Percentiles rank a stretch among this genome's conserved stretches.
These are phyloP conservation scores for Aciculoconidium aculeatum DNA, from an alignment of 805 yeast genomes.

Conservation along the genomic window DNA sequence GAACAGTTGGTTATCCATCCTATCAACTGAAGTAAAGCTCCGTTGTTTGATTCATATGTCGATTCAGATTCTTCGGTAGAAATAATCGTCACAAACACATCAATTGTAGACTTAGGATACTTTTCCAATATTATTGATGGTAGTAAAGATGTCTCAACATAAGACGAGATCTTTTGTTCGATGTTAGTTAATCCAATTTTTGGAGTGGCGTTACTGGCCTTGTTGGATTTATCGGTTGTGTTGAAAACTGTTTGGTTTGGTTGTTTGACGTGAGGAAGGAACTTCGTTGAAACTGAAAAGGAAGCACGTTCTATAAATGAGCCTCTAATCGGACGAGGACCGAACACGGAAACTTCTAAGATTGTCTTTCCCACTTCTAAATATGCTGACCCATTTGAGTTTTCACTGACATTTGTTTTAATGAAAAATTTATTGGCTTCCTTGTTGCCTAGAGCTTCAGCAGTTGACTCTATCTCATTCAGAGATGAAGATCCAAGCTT, in stretches of 20 bases:
- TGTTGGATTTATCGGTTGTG: conserved; percentile 10
- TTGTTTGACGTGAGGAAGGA: conserved; percentile 45
- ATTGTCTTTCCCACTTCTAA: conserved; percentile 61
- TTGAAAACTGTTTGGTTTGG: conserved; percentile 29
- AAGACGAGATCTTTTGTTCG: conserved; percentile 47
- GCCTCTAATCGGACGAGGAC: conserved; percentile 83
- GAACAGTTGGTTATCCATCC: conserved; percentile 58
- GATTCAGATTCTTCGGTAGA: conserved; percentile 28
- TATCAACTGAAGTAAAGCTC: conserved; percentile 32
- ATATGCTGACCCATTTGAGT: conserved; percentile 80
- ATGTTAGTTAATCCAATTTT: conserved; percentile 29
- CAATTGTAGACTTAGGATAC: conserved; percentile 89
- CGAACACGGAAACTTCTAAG: conserved; percentile 69
- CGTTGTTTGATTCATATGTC: conserved; percentile 12
- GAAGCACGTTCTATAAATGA: conserved; percentile 64
- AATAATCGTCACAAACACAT: conserved; percentile 65
- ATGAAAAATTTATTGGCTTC: conserved; percentile 45
- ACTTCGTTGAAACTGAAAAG: conserved; percentile 53
- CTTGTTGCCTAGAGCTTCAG: conserved; percentile 8
- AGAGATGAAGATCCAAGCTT: conserved; percentile 11
- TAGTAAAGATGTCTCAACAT: conserved; percentile 44
- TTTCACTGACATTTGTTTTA: conserved; percentile 58
- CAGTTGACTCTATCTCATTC: neutral
- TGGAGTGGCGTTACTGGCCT: conserved; percentile 10
- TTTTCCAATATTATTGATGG: conserved; percentile 55